These are phyloP conservation scores for Aleurites moluccanus DNA, from an alignment of 441 rosid species.

Conservation along the genomic window DNA sequence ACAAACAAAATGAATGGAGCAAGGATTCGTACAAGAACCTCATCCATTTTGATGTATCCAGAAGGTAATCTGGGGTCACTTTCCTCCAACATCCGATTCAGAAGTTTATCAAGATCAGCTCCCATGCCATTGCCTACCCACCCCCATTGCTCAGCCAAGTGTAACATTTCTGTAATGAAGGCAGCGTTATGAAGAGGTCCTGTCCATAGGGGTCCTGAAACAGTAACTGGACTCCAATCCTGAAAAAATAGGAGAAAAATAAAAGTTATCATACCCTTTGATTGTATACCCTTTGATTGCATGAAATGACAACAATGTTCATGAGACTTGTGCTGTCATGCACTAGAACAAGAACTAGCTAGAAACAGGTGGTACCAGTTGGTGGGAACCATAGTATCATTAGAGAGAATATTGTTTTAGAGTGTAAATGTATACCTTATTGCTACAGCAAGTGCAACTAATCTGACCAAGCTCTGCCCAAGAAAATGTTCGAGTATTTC, in stretches of 20 bases:
- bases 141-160: conserved; percentile 65
- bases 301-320: not conserved
- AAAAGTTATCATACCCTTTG: not conserved
- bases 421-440: conserved; percentile 31
- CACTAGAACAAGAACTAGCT: not conserved
- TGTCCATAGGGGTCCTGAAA: conserved; percentile 87
- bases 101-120: conserved; percentile 65
- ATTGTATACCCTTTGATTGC: not conserved
- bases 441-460: conserved; percentile 55
- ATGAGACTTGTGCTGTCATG: not conserved
- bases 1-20: not conserved
- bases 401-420: not conserved
- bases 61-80: conserved; percentile 71
- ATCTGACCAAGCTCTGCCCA: conserved; percentile 73
- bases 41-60: conserved; percentile 86
- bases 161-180: conserved; percentile 58
- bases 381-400: no score
- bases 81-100: conserved; percentile 71
- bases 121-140: conserved; percentile 64
- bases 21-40: conserved; percentile 43
- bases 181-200: conserved; percentile 75
- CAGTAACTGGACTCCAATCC: conserved; percentile 49
- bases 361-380: not conserved
- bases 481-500: conserved; percentile 55
- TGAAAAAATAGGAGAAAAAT: conserved; percentile 13